Conservation (phyloP, 768 basidiomycete species). For the Chlorophyllum brunneum region DNA sequence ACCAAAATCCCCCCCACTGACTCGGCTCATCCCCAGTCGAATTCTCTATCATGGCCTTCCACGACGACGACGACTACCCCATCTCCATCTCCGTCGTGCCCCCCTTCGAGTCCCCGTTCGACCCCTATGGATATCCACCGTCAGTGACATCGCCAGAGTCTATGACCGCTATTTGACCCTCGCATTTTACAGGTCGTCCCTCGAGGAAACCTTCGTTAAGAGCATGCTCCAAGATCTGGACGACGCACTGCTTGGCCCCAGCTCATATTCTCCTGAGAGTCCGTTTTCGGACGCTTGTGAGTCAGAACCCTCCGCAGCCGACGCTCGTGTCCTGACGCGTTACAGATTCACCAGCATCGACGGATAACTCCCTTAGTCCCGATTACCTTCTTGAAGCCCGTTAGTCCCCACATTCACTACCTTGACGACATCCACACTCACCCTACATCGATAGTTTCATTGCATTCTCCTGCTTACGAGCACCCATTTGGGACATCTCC, state of each 20-base stretch:
- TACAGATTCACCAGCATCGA: not conserved
- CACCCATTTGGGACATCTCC: not conserved
- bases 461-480: not conserved
- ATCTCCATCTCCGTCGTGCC: conserved; percentile 3
- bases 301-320: not conserved
- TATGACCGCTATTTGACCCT: too few relatives aligned
- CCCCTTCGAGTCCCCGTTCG: not conserved
- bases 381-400: not conserved
- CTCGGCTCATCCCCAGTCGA: not conserved
- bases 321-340: not conserved
- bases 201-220: not conserved
- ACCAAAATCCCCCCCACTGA: not conserved
- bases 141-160: too few relatives aligned
- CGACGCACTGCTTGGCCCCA: not conserved
- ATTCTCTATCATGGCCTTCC: too few relatives aligned
- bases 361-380: not conserved
- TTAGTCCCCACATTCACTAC: too few relatives aligned
- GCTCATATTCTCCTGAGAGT: not conserved
- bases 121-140: not conserved
- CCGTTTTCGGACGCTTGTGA: not conserved
- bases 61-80: not conserved
- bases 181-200: too few relatives aligned
- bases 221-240: not conserved
- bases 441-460: too few relatives aligned
- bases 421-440: too few relatives aligned